A percentile compares a stretch with the other conserved stretches of the same genome.
These are phyloP conservation scores for Glycyrrhiza uralensis DNA, from an alignment of 306 rosid genomes.

Conservation along the genomic window DNA sequence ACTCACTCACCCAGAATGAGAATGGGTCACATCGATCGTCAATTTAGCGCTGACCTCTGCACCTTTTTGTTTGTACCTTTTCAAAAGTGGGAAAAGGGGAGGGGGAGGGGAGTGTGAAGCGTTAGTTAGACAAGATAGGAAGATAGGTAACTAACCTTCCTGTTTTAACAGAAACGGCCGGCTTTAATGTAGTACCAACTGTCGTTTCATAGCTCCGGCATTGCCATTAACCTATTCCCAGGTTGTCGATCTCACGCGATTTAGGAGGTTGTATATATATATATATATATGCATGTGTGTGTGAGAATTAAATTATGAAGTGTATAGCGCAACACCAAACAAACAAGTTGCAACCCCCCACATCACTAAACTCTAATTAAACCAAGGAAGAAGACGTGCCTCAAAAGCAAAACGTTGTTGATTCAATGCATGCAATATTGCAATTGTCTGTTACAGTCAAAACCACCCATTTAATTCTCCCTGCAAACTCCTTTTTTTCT, in stretches of 20 bases:
- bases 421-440: conserved; percentile 17
- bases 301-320: background rate
- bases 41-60: background rate
- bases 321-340: background rate
- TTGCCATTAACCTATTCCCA: conserved; percentile 22
- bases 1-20: background rate
- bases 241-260: too few species aligned
- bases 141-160: conserved; percentile 14
- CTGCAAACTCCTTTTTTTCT: conserved; percentile 32
- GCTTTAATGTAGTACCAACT: conserved; percentile 33
- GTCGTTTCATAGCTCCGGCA: conserved; percentile 27
- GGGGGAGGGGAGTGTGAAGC: background rate
- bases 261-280: too few species aligned
- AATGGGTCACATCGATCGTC: conserved; percentile 12
- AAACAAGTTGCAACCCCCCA: too few species aligned
- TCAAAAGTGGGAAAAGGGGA: background rate
- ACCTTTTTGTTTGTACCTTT: background rate
- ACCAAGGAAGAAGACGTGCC: conserved; percentile 32
- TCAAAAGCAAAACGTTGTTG: conserved; percentile 29
- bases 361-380: too few species aligned
- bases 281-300: too few species aligned
- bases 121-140: background rate
- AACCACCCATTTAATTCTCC: conserved; percentile 34
- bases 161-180: conserved; percentile 37
- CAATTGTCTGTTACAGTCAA: conserved; percentile 34